Evolutionary conservation across 2,329 filamentous ascomycete species (phyloP).

Genomic region (Mycosphaerella arachidis): DNA sequence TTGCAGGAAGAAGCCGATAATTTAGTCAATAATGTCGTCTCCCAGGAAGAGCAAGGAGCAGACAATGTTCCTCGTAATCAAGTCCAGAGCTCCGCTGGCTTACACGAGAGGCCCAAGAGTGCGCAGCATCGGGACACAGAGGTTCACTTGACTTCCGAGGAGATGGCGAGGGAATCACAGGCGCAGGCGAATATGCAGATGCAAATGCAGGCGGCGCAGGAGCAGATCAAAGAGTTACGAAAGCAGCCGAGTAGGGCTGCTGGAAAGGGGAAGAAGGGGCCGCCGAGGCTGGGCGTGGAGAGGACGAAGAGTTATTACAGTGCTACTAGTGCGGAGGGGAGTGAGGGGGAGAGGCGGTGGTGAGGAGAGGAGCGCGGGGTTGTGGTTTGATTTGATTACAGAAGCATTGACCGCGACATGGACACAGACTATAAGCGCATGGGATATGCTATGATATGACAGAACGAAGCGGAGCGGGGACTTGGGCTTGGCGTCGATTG

Average conservation of each 20-base stretch:
- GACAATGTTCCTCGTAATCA: not conserved
- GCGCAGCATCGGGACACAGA: conserved; percentile 19
- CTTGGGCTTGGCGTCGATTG: not conserved
- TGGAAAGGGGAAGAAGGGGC: not conserved
- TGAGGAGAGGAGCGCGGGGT: not conserved
- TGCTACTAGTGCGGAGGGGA: not conserved
- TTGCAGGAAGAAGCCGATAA: conserved; percentile 44
- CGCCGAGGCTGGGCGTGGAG: not conserved
- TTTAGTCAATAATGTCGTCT: conserved; percentile 37
- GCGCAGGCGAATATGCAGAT: conserved; percentile 16
- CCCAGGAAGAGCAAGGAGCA: conserved; percentile 12
- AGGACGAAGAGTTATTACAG: conserved; percentile 3
- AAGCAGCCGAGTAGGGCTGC: conserved; percentile 1
- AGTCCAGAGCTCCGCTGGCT: not conserved
- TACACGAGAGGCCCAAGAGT: conserved; percentile 18
- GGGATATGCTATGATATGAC: not conserved
- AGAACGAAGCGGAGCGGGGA: not conserved
- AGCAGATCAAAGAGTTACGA: conserved; percentile 17
- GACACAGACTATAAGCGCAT: not conserved
- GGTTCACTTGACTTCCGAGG: conserved; percentile 27
- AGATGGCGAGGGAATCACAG: conserved; percentile 24
- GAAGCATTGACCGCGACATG: not conserved
- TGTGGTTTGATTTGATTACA: not conserved
- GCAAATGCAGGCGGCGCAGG: conserved; percentile 15
- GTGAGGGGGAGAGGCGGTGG: not conserved